These are phyloP conservation scores for Cryptosporidium felis DNA, from an alignment of 169 alveolate species.

Conservation along the genomic window DNA sequence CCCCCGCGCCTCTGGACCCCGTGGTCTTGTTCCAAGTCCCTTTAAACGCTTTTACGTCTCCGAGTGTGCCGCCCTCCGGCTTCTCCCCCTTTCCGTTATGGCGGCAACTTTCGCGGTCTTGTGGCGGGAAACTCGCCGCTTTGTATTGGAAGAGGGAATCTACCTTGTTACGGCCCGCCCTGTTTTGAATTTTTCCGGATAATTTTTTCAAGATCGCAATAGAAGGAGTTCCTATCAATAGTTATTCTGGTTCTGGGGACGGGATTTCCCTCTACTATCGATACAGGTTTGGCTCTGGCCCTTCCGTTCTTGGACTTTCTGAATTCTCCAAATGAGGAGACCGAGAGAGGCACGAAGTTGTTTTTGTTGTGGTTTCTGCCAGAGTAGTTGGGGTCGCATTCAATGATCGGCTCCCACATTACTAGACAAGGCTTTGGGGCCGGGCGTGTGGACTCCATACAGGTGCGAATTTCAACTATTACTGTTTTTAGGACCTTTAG, in stretches of 20 bases:
- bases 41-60: too few relatives aligned
- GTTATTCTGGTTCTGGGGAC: neutral
- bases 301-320: slow-evolving; percentile 9
- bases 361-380: neutral
- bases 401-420: slow-evolving; percentile 71
- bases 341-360: slow-evolving; percentile 10
- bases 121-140: too few relatives aligned
- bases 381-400: neutral
- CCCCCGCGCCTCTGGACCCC: too few relatives aligned
- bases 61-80: too few relatives aligned
- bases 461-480: too few relatives aligned
- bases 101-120: too few relatives aligned
- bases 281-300: neutral
- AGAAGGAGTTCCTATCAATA: slow-evolving; percentile 21
- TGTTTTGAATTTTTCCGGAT: neutral
- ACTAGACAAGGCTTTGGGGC: slow-evolving; percentile 40
- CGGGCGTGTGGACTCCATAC: too few relatives aligned
- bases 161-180: neutral
- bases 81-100: too few relatives aligned
- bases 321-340: slow-evolving; percentile 57
- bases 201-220: slow-evolving; percentile 23
- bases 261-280: neutral
- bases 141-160: too few relatives aligned
- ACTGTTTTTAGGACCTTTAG: too few relatives aligned
- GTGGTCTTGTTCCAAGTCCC: too few relatives aligned